Conservation (phyloP, 805 yeast genomes). For the Pichia thaimueangensis region DNA sequence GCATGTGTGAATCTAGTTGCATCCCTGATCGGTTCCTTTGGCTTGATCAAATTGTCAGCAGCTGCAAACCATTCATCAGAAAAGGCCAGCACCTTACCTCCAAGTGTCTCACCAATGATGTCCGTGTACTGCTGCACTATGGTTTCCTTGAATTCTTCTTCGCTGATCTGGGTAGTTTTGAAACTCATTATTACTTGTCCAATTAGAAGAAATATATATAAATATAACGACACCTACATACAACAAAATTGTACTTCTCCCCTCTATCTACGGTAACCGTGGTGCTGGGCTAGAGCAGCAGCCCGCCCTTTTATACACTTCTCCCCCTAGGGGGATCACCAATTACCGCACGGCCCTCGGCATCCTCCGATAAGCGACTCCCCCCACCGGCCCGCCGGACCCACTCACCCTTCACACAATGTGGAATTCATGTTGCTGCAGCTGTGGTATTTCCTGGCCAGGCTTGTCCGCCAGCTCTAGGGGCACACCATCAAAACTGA, state of each 20-base stretch:
- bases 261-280: no score
- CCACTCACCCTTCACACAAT: no score
- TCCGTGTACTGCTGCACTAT: constrained; percentile 57
- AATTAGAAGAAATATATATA: no score
- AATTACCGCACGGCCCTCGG: constrained; percentile 3
- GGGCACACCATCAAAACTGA: neutral
- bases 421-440: no score
- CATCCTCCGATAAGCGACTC: neutral
- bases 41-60: constrained; percentile 79
- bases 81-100: constrained; percentile 62
- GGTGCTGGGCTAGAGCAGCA: no score
- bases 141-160: constrained; percentile 38
- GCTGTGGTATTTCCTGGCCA: no score
- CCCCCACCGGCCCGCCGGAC: no score
- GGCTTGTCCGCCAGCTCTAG: no score
- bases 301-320: no score
- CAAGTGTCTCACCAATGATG: constrained; percentile 78
- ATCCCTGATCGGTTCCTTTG: constrained; percentile 74
- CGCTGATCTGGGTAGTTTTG: constrained; percentile 19
- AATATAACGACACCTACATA: no score
- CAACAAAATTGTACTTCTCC: no score
- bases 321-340: no score
- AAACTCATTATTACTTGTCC: neutral
- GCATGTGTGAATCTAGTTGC: constrained; percentile 71
- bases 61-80: constrained; percentile 96